Base-by-base conservation (phyloP, 768 basidiomycete species). In the Rhodotorula toruloides region DNA sequence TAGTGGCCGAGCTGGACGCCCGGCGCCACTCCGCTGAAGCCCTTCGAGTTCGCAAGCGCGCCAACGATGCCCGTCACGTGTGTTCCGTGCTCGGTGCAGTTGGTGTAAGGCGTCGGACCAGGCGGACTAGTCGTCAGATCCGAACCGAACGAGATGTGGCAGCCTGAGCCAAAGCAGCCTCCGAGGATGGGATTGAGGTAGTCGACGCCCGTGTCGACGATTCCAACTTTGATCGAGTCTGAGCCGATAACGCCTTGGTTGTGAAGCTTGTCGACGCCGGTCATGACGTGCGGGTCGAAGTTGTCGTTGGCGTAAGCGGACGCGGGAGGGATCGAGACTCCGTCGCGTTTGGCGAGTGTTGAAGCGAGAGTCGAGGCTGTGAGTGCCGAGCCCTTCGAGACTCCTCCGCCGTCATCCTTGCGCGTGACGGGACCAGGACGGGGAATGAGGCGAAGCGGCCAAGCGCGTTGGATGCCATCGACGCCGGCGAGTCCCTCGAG, bases 1-100 rank as follows among this genome's bases (percentile, higher is more conserved):
- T 77, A 78, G 27, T 63, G 69, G 56, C 77, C 81, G 52, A 87
- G 76, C 11, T 81, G 81, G 0, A 86, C 84, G 4, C 81, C 80
- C 64, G 82, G 86, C 9, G 87, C 86, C 34, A 87, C 86, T 59
- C 88, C 88, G 54, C 83, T 84, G 72, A 88, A 83, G 76, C 84
- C 84, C 79, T 83, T 86, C 42, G 76, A 73, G 73, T 87, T 88
- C 50, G 78, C 81, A 1, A 83, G 77, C n/a, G 84, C 84, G 21
- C 83, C 86, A 58, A 87, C 81, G 73, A 87, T 86, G 21, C 85
- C 87, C 76, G 75, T 73, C 42, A 74, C 74, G 60, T 76, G 73
- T 29, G 78, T 73, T 4, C 79, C 60, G 34, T 61, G 60, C 14
- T 25, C 11, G 4, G 52, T 17, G 27, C 55, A 50, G 52, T 31